Evolutionary conservation across 2,329 filamentous ascomycete species (phyloP).

Genomic region (Epichloe gansuensis): DNA sequence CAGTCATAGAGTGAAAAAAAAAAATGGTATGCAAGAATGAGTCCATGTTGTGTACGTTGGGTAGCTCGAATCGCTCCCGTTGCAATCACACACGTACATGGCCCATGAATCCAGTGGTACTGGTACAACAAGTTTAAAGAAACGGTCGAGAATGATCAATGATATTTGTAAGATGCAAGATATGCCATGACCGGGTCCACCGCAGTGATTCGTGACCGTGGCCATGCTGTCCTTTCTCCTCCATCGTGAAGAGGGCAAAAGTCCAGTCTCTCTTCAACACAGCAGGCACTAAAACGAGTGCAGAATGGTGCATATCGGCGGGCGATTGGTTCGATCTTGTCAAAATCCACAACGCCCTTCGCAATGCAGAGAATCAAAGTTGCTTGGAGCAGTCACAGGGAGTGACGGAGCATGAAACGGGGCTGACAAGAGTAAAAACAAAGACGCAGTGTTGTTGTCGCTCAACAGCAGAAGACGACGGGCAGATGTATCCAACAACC

Average conservation of each 20-base stretch:
- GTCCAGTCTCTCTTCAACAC: not conserved
- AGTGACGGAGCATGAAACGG: not conserved
- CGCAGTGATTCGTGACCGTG: not conserved
- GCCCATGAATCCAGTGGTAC: not conserved
- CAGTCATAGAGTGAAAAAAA: constrained; percentile 8
- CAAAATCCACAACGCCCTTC: not conserved
- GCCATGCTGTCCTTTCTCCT: not conserved
- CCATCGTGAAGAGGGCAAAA: not conserved
- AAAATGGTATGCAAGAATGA: constrained; percentile 5
- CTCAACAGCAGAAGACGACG: not conserved
- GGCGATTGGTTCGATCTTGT: not conserved
- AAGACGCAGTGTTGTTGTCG: not conserved
- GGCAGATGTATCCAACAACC: not conserved
- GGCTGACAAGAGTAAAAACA: not conserved
- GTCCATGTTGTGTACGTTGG: not conserved
- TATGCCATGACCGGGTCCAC: not conserved
- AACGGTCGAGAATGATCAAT: not conserved
- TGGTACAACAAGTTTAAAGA: constrained; percentile 1
- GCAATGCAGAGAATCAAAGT: not conserved
- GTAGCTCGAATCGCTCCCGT: not conserved
- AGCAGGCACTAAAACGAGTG: not conserved
- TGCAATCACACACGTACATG: not conserved
- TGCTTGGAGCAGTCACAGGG: not conserved
- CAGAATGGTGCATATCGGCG: not conserved
- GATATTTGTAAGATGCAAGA: not conserved